These are phyloP conservation scores for Hygrophorus russula DNA, from an alignment of 768 basidiomycete species.

Conservation along the genomic window DNA sequence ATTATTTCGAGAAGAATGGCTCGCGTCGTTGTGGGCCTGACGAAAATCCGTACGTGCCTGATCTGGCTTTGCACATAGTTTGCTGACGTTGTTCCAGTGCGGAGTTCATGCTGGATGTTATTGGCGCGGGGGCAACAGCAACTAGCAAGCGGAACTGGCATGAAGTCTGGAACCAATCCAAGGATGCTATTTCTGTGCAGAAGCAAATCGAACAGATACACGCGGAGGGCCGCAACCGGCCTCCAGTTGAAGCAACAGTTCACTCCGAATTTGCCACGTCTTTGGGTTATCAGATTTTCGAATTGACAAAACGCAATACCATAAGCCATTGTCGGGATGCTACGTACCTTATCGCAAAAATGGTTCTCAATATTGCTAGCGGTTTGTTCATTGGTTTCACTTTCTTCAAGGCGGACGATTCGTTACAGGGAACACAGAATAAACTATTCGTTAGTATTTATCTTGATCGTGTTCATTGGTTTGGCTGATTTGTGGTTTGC, in stretches of 20 bases:
- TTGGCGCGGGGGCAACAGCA: slow-evolving; percentile 62
- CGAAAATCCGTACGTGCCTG: slow-evolving; percentile 58
- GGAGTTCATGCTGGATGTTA: slow-evolving; percentile 57
- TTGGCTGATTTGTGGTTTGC: not conserved
- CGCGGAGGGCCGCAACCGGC: slow-evolving; percentile 34
- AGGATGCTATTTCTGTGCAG: slow-evolving; percentile 21
- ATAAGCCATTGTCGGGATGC: slow-evolving; percentile 46
- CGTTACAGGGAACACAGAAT: slow-evolving; percentile 49
- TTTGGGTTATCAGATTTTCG: slow-evolving; percentile 36
- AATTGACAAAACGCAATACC: slow-evolving; percentile 32
- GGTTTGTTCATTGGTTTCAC: slow-evolving; percentile 29
- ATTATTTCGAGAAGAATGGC: slow-evolving; percentile 71
- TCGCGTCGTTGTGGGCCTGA: slow-evolving; percentile 45
- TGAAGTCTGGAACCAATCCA: slow-evolving; percentile 36
- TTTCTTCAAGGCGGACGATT: slow-evolving; percentile 46
- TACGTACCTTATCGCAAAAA: slow-evolving; percentile 48
- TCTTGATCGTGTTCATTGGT: slow-evolving; percentile 5
- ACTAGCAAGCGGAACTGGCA: slow-evolving; percentile 45
- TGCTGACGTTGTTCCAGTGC: slow-evolving; percentile 29
- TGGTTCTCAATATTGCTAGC: slow-evolving; percentile 40
- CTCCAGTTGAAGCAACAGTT: slow-evolving; percentile 25
- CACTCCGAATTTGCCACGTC: slow-evolving; percentile 38
- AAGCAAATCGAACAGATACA: slow-evolving; percentile 37
- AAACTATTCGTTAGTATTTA: slow-evolving; percentile 45
- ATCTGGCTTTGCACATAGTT: slow-evolving; percentile 5